Evolutionary conservation across 305 asterid species (phyloP), one percentile per base, ranked within the genome.

Genomic region (Fraxinus greggii): DNA sequence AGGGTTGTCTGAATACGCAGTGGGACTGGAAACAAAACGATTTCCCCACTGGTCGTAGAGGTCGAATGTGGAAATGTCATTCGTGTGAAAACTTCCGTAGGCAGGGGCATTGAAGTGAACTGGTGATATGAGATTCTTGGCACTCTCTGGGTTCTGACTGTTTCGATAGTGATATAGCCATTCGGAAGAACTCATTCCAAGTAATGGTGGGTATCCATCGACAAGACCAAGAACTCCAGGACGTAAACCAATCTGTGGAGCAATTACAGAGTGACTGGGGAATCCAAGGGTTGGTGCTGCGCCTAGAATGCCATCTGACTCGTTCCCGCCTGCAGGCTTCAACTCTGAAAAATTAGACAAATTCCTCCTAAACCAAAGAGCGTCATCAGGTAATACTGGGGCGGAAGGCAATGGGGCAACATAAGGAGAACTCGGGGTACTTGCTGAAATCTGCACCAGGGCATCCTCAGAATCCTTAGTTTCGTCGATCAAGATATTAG

Each of bases 111-210:
- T 89, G 78, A 78, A 77, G 35, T 83, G 87, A 7, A 88, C 75
- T 1, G 97, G 92, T 81, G 88, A 87, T 15, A 87, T 7, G 35
- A 78, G 91, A 40, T 87, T 85, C 54, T 59, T 83, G 36, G 83
- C 83, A 82, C 80, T 86, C 74, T 86, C 91, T 0, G 78, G 81
- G 42, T 90, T 93, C 78, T 87, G 92, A 84, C 89, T 89, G 89
- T 91, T 92, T 77, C 98, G 86, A 35, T 95, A 92, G 87, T 90
- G 99, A 83, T 95, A 90, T 0, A 95, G 95, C 99, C 99, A 95
- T 77, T 93, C 98, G 0, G 99, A 93, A 72, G 99, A 95, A 77
- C 97, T 92, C 97, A 93, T 93, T 35, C 97, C 97, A 0, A 88
- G 82, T 36, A 83, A 59, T 15, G 92, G 92, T 32, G 94, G 96